phyloP scores from a whole-genome alignment of 192 early-diverging fungal species.

The Chytriomyces confervae region DNA sequence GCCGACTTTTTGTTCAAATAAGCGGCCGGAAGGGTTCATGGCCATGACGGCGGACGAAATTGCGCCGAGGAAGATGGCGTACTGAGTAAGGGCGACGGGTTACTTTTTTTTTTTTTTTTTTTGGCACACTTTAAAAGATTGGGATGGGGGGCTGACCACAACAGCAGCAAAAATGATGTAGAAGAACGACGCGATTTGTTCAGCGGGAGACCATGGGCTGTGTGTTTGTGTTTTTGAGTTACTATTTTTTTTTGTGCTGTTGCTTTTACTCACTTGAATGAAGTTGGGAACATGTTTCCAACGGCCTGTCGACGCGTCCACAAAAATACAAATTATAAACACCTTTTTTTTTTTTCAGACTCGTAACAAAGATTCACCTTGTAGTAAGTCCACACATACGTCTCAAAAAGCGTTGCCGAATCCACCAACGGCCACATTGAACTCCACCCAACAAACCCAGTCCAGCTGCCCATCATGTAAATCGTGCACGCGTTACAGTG shows the following conservation, averaged over 20 bases:
- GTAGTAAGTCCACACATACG: neutral
- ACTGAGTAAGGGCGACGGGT: neutral
- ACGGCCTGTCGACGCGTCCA: neutral
- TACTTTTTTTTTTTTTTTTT: neutral
- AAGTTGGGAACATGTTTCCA: constrained; percentile 9
- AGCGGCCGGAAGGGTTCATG: constrained; percentile 26
- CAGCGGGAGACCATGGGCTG: neutral
- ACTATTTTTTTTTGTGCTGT: too few relatives aligned
- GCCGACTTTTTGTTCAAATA: constrained; percentile 39
- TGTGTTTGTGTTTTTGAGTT: neutral
- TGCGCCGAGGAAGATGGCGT: constrained; percentile 28
- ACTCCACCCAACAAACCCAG: neutral
- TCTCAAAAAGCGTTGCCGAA: neutral
- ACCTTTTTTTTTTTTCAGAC: too few relatives aligned
- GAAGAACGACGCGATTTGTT: constrained; percentile 4
- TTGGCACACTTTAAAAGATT: neutral
- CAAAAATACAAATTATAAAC: too few relatives aligned
- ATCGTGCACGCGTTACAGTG: constrained; percentile 8
- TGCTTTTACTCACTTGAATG: constrained; percentile 1
- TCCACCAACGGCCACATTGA: neutral
- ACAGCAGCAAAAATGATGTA: constrained; percentile 8
- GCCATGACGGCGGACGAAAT: constrained; percentile 26
- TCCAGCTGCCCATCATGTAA: neutral
- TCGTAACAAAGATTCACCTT: neutral
- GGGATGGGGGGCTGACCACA: constrained; percentile 3